These are phyloP conservation scores for Ceratocystis ficicola DNA, from an alignment of 2,329 filamentous ascomycete species.

Conservation along the genomic window DNA sequence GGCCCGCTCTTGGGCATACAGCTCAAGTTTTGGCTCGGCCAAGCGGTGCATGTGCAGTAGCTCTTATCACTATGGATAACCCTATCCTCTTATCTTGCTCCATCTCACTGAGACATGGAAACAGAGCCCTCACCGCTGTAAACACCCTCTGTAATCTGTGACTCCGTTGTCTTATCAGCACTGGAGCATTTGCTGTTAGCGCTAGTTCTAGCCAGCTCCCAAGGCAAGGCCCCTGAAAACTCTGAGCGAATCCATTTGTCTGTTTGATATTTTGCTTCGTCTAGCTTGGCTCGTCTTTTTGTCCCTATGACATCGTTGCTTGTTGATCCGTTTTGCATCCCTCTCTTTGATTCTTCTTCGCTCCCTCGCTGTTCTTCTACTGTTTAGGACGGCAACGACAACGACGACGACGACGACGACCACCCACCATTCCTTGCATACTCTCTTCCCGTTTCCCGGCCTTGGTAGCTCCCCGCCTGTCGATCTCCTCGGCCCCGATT, in stretches of 20 bases:
- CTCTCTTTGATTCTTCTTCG: background rate
- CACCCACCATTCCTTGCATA: slow-evolving; percentile 23
- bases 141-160: background rate
- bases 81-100: no score
- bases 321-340: background rate
- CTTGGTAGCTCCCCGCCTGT: slow-evolving; percentile 21
- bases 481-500: slow-evolving; percentile 10
- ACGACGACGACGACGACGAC: slow-evolving; percentile 24
- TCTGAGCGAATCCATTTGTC: background rate
- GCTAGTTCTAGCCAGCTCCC: background rate
- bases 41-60: no score
- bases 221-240: background rate
- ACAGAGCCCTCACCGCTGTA: background rate
- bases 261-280: slow-evolving; percentile 4
- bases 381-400: slow-evolving; percentile 17
- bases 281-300: slow-evolving; percentile 17
- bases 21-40: no score
- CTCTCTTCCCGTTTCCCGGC: slow-evolving; percentile 23
- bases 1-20: no score
- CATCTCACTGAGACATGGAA: no score
- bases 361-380: background rate
- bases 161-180: background rate
- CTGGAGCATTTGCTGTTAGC: background rate
- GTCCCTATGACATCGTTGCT: slow-evolving; percentile 13
- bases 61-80: no score